Evolutionary conservation across 768 basidiomycete genomes (phyloP), one percentile per base, ranked within the genome.

Genomic region (Lactarius hengduanensis): DNA sequence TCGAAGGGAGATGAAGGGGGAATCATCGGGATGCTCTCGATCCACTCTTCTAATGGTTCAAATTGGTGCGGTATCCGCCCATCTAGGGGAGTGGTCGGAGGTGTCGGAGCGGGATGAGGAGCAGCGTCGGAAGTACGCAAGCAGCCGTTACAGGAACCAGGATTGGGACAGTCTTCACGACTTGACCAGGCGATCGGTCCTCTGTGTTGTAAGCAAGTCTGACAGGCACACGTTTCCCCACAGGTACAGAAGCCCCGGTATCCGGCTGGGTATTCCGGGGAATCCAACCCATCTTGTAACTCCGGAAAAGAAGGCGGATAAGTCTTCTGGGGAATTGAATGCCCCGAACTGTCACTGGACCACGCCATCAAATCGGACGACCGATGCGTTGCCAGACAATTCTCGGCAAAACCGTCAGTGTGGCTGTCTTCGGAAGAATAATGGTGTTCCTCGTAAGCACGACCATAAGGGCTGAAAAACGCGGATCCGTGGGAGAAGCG

Each of bases 401-500:
- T 62, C 58, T 62, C 65, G 50, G 68, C 20, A 54, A 45, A 32
- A 53, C 60, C 45, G 22, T 69, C 64, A n/a, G 45, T 4, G 15
- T 57, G 54, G 16, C 64, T 22, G 26, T 59, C 50, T 60, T 80
- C 80, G 18, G 73, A 62, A 13, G 77, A 74, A 67, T 83, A 80
- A n/a, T 75, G 67, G 4, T 79, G 76, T 60, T 84, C 89, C 57
- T 69, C 68, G 69, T 89, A 85, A 18, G 87, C 87, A 28, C 88
- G 82, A 20, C 83, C 83, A 64, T 91, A 92, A 0, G 90, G 90
- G 61, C 86, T 87, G 73, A 80, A 90, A 54, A 78, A 77, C 64
- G 80, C 76, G 65, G 78, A 78, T 62, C 86, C 84, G 72, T 83
- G 83, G 38, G 68, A 65, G 45, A 66, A 56, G 45, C 69, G 67